Percentiles rank a stretch among this genome's conserved stretches.
Conservation (phyloP, 2,329 filamentous ascomycete genomes). For the Ophiocordyceps australis region DNA sequence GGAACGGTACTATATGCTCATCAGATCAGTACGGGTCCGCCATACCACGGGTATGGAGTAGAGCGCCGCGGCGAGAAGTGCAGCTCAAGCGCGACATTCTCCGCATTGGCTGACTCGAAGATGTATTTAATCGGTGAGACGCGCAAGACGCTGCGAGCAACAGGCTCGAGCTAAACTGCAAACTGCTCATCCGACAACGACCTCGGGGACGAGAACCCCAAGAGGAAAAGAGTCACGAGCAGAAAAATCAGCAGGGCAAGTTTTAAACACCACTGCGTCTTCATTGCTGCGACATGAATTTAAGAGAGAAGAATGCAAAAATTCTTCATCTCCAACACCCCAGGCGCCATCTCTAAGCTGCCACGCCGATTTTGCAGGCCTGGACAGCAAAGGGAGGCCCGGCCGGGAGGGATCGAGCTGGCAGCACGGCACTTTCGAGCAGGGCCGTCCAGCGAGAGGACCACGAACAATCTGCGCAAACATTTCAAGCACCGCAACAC, state of each 20-base stretch:
- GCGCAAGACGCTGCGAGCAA: too few species aligned
- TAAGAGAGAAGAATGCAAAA: conserved; percentile 52
- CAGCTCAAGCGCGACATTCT: conserved; percentile 85
- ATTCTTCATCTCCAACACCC: conserved; percentile 68
- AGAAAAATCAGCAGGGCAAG: conserved; percentile 6
- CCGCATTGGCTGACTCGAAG: conserved; percentile 72
- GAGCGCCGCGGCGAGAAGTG: conserved; percentile 84
- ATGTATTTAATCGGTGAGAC: conserved; percentile 67
- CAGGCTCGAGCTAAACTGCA: conserved; percentile 1
- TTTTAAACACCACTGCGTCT: conserved; percentile 11
- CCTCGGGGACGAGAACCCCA: conserved; percentile 37
- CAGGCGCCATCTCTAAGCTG: conserved; percentile 38
- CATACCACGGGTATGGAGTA: conserved; percentile 41
- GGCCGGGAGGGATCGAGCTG: conserved; percentile 64
- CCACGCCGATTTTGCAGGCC: conserved; percentile 27
- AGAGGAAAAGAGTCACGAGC: conserved; percentile 17
- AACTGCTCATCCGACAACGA: conserved; percentile 56
- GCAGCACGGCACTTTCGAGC: conserved; percentile 22
- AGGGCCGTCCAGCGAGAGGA: conserved; percentile 59
- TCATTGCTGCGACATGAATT: too few species aligned
- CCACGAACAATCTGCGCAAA: conserved; percentile 56
- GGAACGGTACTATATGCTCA: conserved; percentile 56
- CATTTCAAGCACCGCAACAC: too few species aligned
- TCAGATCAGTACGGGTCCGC: conserved; percentile 69
- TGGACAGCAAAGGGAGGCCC: conserved; percentile 38